Conservation (phyloP, 1,284 basidiomycete genomes). For the Meripilus lineatus region DNA sequence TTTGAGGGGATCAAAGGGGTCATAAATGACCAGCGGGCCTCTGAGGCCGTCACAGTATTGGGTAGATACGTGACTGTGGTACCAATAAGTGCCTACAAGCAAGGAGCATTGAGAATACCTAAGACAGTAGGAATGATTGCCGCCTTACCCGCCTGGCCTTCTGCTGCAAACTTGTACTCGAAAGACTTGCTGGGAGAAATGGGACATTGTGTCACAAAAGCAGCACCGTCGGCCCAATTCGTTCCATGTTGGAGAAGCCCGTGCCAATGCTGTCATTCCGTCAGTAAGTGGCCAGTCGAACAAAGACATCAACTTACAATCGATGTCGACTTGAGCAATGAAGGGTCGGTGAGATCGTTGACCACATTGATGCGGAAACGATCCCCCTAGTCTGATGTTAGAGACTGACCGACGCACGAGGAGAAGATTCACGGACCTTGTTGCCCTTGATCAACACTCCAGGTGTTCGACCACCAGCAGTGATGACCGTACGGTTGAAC, state of each 20-base stretch:
- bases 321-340: conserved; percentile 23
- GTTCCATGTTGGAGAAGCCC: conserved; percentile 30
- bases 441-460: conserved; percentile 21
- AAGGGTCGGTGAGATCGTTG: conserved; percentile 22
- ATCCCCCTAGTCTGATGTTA: conserved; percentile 10
- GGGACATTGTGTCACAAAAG: conserved; percentile 46
- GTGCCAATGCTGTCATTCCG: conserved; percentile 32
- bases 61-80: conserved; percentile 20
- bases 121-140: neutral
- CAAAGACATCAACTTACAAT: conserved; percentile 20
- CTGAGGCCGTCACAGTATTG: conserved; percentile 23
- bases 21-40: conserved; percentile 32
- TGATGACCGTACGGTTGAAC: conserved; percentile 8
- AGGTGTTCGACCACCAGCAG: too few relatives aligned
- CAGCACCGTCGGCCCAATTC: conserved; percentile 30
- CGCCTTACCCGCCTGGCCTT: conserved; percentile 28
- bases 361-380: conserved; percentile 26
- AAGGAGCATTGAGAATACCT: neutral
- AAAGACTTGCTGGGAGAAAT: conserved; percentile 42
- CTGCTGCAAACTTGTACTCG: conserved; percentile 34
- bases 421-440: conserved; percentile 20
- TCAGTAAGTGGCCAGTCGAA: too few relatives aligned
- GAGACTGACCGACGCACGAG: too few relatives aligned
- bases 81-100: conserved; percentile 18
- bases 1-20: conserved; percentile 31